Evolutionary conservation across 2,329 filamentous ascomycete species (phyloP).

Genomic region (Fusarium sp.): DNA sequence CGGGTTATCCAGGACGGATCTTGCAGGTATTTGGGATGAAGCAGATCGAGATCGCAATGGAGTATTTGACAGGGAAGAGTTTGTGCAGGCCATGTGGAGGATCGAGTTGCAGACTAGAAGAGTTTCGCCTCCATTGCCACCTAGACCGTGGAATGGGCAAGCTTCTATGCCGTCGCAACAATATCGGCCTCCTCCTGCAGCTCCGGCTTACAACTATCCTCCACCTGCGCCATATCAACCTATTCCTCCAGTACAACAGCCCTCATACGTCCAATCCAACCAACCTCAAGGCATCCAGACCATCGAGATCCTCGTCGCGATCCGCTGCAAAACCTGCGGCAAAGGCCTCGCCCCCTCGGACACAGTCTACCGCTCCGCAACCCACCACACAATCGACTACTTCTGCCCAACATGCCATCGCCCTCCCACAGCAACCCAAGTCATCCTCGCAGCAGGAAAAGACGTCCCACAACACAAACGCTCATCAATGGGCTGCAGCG

Average conservation of each 20-base stretch:
- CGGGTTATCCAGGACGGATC: slow-evolving; percentile 25
- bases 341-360: slow-evolving; percentile 4
- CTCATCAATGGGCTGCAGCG: slow-evolving; percentile 8
- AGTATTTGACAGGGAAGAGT: slow-evolving; percentile 38
- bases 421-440: neutral
- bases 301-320: slow-evolving; percentile 8
- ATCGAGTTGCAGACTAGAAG: slow-evolving; percentile 27
- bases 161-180: neutral
- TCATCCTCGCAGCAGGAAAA: neutral
- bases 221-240: neutral
- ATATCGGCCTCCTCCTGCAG: neutral
- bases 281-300: neutral
- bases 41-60: slow-evolving; percentile 39
- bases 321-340: slow-evolving; percentile 6
- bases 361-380: slow-evolving; percentile 4
- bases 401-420: neutral
- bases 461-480: slow-evolving; percentile 8
- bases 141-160: neutral
- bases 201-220: neutral
- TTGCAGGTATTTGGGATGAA: slow-evolving; percentile 40
- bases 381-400: neutral
- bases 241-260: neutral
- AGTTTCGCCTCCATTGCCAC: neutral
- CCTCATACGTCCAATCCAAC: neutral
- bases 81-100: slow-evolving; percentile 39